Evolutionary conservation across 2,329 filamentous ascomycete genomes (phyloP).

Genomic region (Penicillium sclerotiorum): DNA sequence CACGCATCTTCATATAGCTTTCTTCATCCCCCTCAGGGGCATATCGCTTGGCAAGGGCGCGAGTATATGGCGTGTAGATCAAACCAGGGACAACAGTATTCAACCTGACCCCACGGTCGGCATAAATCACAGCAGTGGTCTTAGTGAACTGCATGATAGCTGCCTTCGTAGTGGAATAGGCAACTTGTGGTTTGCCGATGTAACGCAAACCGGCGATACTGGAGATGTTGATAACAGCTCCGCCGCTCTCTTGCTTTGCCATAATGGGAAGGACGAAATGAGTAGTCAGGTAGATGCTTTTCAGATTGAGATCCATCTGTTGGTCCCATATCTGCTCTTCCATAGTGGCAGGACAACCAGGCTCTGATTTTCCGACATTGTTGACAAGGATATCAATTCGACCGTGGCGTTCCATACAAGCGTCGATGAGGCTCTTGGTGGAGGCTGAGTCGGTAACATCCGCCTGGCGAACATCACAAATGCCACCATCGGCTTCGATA

Average conservation of each 20-base stretch:
- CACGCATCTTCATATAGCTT: constrained; percentile 31
- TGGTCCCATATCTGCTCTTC: constrained; percentile 54
- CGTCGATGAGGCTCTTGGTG: constrained; percentile 51
- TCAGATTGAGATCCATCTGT: constrained; percentile 60
- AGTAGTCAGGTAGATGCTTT: constrained; percentile 57
- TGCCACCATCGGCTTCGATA: constrained; percentile 10
- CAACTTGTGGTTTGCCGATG: constrained; percentile 56
- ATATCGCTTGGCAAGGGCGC: constrained; percentile 50
- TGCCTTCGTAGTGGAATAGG: constrained; percentile 57
- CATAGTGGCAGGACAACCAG: constrained; percentile 54
- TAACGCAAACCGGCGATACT: constrained; percentile 58
- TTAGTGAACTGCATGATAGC: constrained; percentile 56
- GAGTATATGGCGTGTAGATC: constrained; percentile 59
- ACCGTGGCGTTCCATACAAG: constrained; percentile 56
- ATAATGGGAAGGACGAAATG: constrained; percentile 40
- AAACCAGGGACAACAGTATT: constrained; percentile 61
- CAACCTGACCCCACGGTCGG: constrained; percentile 42
- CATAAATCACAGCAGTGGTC: constrained; percentile 51
- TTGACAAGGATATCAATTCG: constrained; percentile 64
- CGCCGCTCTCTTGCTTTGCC: constrained; percentile 31
- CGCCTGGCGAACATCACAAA: constrained; percentile 9
- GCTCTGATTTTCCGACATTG: constrained; percentile 62
- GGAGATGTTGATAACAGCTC: constrained; percentile 52
- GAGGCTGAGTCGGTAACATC: constrained; percentile 15
- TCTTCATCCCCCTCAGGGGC: constrained; percentile 48